Conservation (phyloP, 2,329 filamentous ascomycete species). For the Penicillium sp. region DNA sequence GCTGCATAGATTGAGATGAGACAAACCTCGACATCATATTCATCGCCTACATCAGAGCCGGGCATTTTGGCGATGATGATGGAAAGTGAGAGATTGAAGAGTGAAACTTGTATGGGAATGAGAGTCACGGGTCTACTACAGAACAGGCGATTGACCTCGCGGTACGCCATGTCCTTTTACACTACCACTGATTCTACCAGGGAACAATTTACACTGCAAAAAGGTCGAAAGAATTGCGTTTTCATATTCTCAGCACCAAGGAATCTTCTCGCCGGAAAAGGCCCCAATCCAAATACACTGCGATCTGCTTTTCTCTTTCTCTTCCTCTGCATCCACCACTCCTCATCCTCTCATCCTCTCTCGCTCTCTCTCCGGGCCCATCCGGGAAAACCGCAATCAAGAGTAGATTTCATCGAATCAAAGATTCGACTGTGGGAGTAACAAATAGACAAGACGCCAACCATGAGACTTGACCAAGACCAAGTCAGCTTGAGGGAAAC, state of each 20-base stretch:
- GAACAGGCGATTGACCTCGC: neutral
- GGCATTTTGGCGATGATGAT: conserved; percentile 45
- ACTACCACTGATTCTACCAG: neutral
- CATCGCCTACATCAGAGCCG: conserved; percentile 55
- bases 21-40: conserved; percentile 52
- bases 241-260: conserved; percentile 27
- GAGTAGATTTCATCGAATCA: conserved; percentile 30
- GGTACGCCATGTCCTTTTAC: neutral
- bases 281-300: conserved; percentile 21
- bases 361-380: conserved; percentile 36
- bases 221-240: conserved; percentile 18
- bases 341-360: conserved; percentile 26
- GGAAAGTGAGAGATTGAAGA: neutral
- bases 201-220: neutral
- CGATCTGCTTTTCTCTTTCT: conserved; percentile 17
- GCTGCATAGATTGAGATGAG: neutral
- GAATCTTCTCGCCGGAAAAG: conserved; percentile 20
- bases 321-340: conserved; percentile 30
- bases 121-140: neutral
- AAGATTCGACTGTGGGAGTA: conserved; percentile 33
- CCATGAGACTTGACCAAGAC: conserved; percentile 39
- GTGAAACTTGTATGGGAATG: neutral
- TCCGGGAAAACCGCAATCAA: conserved; percentile 29
- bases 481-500: conserved; percentile 28
- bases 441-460: conserved; percentile 43